These are phyloP conservation scores for Thraustochytrium striatum DNA, from an alignment of 352 stramenopile genomes.

Conservation along the genomic window DNA sequence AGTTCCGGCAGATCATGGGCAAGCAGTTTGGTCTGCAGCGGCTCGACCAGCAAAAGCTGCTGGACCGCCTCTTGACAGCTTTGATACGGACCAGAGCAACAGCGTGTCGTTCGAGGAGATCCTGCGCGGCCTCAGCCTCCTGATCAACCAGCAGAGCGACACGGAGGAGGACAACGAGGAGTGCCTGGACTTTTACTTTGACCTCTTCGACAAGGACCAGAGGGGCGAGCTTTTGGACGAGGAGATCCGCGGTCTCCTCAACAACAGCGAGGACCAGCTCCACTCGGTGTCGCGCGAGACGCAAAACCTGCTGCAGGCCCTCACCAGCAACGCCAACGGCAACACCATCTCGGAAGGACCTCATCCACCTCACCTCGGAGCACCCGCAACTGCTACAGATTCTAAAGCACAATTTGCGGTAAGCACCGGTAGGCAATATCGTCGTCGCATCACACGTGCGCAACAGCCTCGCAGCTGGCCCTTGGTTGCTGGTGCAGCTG, in stretches of 20 bases:
- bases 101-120: slow-evolving; percentile 39
- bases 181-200: slow-evolving; percentile 41
- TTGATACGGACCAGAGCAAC: slow-evolving; percentile 31
- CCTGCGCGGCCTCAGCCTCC: slow-evolving; percentile 24
- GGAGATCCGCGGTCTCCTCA: not conserved
- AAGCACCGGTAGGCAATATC: not conserved
- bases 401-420: slow-evolving; percentile 2
- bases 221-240: not conserved
- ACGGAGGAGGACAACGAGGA: not conserved
- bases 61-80: slow-evolving; percentile 40
- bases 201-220: not conserved
- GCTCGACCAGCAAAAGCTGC: slow-evolving; percentile 37
- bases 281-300: slow-evolving; percentile 16
- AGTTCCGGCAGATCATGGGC: slow-evolving; percentile 23
- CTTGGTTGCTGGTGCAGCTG: not conserved
- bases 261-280: not conserved
- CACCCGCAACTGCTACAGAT: slow-evolving; percentile 33
- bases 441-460: not conserved
- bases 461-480: not conserved
- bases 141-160: slow-evolving; percentile 3
- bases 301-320: slow-evolving; percentile 7
- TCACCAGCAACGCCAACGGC: not conserved
- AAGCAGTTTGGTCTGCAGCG: slow-evolving; percentile 44
- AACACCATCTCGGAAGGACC: slow-evolving; percentile 20
- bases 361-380: not conserved